A percentile compares a stretch with the other conserved stretches of the same genome.
These are phyloP conservation scores for Didymella glomerata DNA, from an alignment of 2,329 filamentous ascomycete genomes.

Conservation along the genomic window DNA sequence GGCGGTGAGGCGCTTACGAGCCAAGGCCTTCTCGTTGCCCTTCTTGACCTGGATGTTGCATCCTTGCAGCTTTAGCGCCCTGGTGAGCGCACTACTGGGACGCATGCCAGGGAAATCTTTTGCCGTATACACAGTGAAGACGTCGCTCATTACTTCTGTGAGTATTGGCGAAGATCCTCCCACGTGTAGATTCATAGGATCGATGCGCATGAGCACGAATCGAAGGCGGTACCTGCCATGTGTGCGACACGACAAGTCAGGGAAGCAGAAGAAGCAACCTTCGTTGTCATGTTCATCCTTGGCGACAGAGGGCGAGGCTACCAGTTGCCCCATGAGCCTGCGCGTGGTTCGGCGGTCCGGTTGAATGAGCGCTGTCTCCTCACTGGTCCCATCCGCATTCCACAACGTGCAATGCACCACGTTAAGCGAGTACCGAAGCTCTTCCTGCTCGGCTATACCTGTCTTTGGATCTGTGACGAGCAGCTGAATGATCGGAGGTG, in stretches of 20 bases:
- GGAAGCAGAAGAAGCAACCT: constrained; percentile 87
- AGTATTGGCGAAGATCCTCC: constrained; percentile 61
- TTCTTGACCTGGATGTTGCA: constrained; percentile 88
- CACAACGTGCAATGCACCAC: constrained; percentile 81
- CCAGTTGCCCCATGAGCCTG: constrained; percentile 80
- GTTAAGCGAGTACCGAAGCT: constrained; percentile 71
- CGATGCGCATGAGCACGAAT: constrained; percentile 77
- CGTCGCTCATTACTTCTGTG: constrained; percentile 68
- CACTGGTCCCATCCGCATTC: constrained; percentile 71
- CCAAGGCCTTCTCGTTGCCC: constrained; percentile 72
- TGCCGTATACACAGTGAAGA: constrained; percentile 82
- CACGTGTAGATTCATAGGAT: constrained; percentile 65
- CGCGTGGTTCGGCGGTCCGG: constrained; percentile 76
- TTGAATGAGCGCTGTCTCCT: constrained; percentile 73
- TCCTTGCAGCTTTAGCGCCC: constrained; percentile 78
- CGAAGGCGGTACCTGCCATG: constrained; percentile 78
- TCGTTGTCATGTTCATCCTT: constrained; percentile 75
- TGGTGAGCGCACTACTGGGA: constrained; percentile 76
- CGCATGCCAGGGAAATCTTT: constrained; percentile 89
- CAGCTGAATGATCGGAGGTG: constrained; percentile 82
- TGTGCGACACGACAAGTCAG: constrained; percentile 80
- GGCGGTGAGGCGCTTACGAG: constrained; percentile 51
- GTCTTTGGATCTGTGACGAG: constrained; percentile 67
- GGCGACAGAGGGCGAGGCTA: constrained; percentile 78
- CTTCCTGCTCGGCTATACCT: constrained; percentile 60